Base-by-base conservation (phyloP, 2,329 filamentous ascomycete species). In the Verticillium nonalfalfae region DNA sequence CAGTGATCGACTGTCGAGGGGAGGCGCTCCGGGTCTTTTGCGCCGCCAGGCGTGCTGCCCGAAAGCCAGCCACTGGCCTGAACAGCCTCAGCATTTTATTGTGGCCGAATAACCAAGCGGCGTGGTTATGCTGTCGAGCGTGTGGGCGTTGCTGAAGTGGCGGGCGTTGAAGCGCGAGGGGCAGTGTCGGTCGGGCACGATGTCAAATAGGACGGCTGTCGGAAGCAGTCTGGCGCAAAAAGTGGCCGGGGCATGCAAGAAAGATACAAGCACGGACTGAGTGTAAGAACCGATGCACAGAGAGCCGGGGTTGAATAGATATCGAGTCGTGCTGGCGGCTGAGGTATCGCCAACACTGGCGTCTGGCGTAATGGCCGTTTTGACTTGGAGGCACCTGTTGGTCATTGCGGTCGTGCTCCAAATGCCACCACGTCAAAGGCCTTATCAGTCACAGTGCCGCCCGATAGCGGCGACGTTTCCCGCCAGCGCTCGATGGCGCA, bases 11-110 rank as follows among this genome's bases (percentile, higher is more conserved):
- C 15, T 58, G 59, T 26, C 54, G n/a, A 9, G 21, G 45, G 45
- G 11, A 52, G 11, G 45, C 5, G 10, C n/a, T 26, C n/a, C 14
- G 31, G 14, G 57, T 57, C 11, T 60, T 60, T 35, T 56, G 56
- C 6, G 61, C 59, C 7, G 64, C 45, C 31, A 57, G 36, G 2
- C 64, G 64, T 55, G 61, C 61, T 40, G 64, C 63, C 35, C 62
- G 34, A 14, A 60, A 56, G 61, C 34, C 56, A n/a, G 56, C 59
- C 40, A 33, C 54, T 40, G 63, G 63, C 39, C 63, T 40, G 56
- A 65, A 63, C 15, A 65, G 35, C 15, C 64, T 61, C 59, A 31
- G 35, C 56, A 58, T 38, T 15, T 52, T 52, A 13, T 26, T 21
- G n/a, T 10, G 10, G 18, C 18, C 45, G 10, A 21, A 11, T 7